Evolutionary conservation across 768 basidiomycete genomes (phyloP).

Genomic region (Boletus vinaceobasis): DNA sequence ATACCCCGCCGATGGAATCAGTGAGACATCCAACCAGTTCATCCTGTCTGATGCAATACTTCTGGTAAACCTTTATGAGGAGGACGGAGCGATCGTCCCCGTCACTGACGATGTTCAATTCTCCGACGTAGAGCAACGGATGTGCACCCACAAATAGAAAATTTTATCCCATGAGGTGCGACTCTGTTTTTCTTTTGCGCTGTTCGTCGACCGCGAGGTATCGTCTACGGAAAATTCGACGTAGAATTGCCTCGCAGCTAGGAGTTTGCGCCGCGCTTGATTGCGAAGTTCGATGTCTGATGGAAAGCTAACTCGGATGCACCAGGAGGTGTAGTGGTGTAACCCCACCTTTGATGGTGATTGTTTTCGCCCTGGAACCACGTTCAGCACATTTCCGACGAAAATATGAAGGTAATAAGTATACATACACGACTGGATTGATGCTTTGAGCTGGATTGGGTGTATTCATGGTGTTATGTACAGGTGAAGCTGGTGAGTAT

Average conservation of each 20-base stretch:
- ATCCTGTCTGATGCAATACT: constrained; percentile 1
- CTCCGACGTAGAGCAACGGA: neutral
- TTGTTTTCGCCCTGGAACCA: constrained; percentile 5
- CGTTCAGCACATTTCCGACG: neutral
- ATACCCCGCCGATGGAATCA: constrained; percentile 7
- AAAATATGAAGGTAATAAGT: neutral
- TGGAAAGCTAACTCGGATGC: neutral
- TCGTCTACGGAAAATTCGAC: constrained; percentile 9
- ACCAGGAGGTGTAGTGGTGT: neutral
- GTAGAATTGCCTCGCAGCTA: constrained; percentile 8
- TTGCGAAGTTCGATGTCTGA: constrained; percentile 14
- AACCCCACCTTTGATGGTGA: constrained; percentile 11
- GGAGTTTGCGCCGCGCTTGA: neutral
- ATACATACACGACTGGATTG: constrained; percentile 2
- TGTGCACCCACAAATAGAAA: constrained; percentile 15
- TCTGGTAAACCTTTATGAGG: constrained; percentile 10
- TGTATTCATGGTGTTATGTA: constrained; percentile 3
- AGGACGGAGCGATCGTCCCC: constrained; percentile 10
- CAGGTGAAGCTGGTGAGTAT: neutral
- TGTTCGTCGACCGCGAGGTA: constrained; percentile 13
- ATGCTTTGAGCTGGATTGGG: neutral
- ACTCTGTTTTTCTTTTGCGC: constrained; percentile 8
- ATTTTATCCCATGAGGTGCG: constrained; percentile 8
- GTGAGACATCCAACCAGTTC: constrained; percentile 10
- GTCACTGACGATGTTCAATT: constrained; percentile 10